Evolutionary conservation across 2,329 filamentous ascomycete genomes (phyloP), one percentile per base, ranked within the genome.

Genomic region (Aureobasidium sp.): DNA sequence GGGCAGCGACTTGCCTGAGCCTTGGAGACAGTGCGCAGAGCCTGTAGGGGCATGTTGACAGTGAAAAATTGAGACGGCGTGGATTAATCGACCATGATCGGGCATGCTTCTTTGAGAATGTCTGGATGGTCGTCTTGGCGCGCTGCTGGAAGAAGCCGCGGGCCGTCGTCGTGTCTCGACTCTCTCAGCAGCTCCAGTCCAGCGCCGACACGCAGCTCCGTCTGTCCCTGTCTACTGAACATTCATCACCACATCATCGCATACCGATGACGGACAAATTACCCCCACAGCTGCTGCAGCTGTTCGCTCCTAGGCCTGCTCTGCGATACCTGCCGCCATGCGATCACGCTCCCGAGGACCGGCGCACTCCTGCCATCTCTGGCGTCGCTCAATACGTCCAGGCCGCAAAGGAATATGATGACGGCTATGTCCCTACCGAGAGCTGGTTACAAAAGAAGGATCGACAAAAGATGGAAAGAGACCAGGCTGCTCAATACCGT

Each of bases 301-400:
- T 97, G 68, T 99, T 99, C 79, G 90, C 93, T 77, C 90, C 94
- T 73, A 90, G 94, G 64, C 94, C 94, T 69, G 89, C 93, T 64
- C 80, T 97, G 73, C 89, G 92, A 76, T 97, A 90, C 83, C 86
- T 96, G 64, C 88, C 89, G 64, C 90, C 92, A 7, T 81, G 83
- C 69, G 93, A 97, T 76, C 82, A 89, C 74, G 85, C 92, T 65
- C 88, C 92, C 12, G 90, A 94, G 76, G 84, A 92, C 67, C 88
- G 90, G 70, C 86, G 82, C 73, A 95, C 90, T 20, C 84, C 87
- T 65, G 78, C 83, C 60, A 85, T 97, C 66, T 79, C 80, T 26
- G 90, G 91, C 59, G 74, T 97, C 63, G 90, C 86, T 26, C 82
- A 85, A 53, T 97, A 84, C 71, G 80, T 97, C 26, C 82, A 87